Base-by-base conservation (phyloP, 169 alveolate species). In the Plasmodium vinckei region DNA sequence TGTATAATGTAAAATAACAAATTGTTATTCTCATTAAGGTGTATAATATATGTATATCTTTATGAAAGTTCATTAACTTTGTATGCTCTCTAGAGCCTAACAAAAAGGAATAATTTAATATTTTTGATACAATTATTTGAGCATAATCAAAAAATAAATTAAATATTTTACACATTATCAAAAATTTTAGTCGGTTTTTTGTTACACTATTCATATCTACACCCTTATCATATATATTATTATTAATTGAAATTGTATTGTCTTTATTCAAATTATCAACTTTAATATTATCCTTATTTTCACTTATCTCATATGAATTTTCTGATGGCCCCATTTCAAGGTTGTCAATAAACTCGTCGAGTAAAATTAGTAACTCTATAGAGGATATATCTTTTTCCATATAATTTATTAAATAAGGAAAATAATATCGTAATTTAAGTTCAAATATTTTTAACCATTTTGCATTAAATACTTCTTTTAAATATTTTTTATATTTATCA, bases 51-150 rank as follows among this genome's bases (percentile, higher is more conserved):
- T 73, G 84, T 67, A 86, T 57, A 49, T 86, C 91, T 9, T 19
- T 47, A 39, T 86, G 75, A 12, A 71, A 69, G 46, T n/a, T 42
- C 10, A 39, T 59, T 46, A 86, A 15, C 27, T 70, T 60, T 10
- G 87, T 33, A 54, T 86, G 73, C n/a, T 86, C 91, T 23, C 91
- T 86, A 25, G 86, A 6, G 5, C 87, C 46, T 17, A 71, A 64
- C 49, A 86, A 70, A 86, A 68, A 86, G 54, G 87, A 86, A 69
- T 25, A 70, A 13, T 59, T 70, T 46, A 86, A 19, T n/a, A 71
- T 53, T 51, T 71, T 86, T 49, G 57, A 59, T 44, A 86, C 5
- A 25, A 71, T 73, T 23, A 86, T 70, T 47, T 71, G 69, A 12
- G 71, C 77, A 68, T 70, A 71, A 13, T 86, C 59, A 60, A 71